Evolutionary conservation across 805 yeast genomes (phyloP), one percentile per base, ranked within the genome.

Genomic region (Wickerhamiella domercqiae): DNA sequence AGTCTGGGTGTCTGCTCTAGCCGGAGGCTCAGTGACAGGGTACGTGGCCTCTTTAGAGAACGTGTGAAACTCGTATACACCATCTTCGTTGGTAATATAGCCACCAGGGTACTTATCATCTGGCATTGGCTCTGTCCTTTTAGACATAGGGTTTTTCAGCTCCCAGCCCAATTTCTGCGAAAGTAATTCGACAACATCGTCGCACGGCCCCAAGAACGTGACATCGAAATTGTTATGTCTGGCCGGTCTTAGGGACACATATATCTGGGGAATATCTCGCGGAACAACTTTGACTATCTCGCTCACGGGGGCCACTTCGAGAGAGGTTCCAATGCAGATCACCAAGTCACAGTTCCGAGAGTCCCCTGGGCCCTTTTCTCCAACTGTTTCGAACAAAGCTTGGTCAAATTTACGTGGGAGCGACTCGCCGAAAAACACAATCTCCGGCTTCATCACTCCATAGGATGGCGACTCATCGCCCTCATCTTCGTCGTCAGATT

Each of bases 371-470:
- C n/a, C n/a, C n/a, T n/a, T n/a, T n/a, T n/a, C n/a, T n/a, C n/a
- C n/a, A n/a, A n/a, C n/a, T 15, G 59, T 55, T 3, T 53, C 50
- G 9, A 58, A 40, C 11, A 63, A 49, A 21, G 62, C 54, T 33
- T 67, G 66, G 47, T 82, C 86, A 51, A 77, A 84, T 34, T 65
- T 57, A 11, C 64, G 63, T 1, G 95, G 94, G 40, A 84, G 62
- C 13, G 75, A 71, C 55, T 84, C 95, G 13, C 94, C 94, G 48
- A 84, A 84, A 52, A 84, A 84, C 0, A 94, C 83, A 43, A 84
- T 84, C 53, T 84, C 93, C 0, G 96, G 96, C 54, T 86, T 84
- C 69, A 81, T 67, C 2, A 83, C 87, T 13, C 94, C 95, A 72
- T 6, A 78, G 68, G 47, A 71, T 7, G 43, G 39, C 5, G 40